These are phyloP conservation scores for Hawksworthiomyces lignivorus DNA, from an alignment of 2,329 filamentous ascomycete species.

Conservation along the genomic window DNA sequence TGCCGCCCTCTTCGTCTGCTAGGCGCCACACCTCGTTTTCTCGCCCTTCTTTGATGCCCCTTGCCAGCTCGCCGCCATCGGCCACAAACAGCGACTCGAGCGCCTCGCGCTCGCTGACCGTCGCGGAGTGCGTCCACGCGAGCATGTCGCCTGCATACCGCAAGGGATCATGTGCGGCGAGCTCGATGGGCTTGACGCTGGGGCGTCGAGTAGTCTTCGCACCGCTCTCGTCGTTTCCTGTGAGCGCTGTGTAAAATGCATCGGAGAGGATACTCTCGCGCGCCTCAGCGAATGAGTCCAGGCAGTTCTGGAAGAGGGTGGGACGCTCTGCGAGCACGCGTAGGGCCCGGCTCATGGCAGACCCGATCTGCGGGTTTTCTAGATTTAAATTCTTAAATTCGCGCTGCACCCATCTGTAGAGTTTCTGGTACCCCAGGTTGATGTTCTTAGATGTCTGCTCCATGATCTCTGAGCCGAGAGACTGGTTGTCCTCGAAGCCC, in stretches of 20 bases:
- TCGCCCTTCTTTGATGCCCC: constrained; percentile 69
- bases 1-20: constrained; percentile 48
- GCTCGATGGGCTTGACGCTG: constrained; percentile 80
- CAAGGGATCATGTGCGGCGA: constrained; percentile 83
- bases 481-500: constrained; percentile 86
- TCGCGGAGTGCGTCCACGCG: constrained; percentile 89
- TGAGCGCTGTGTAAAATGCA: constrained; percentile 80
- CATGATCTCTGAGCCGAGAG: constrained; percentile 81
- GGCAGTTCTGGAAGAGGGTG: constrained; percentile 82
- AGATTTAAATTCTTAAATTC: constrained; percentile 89
- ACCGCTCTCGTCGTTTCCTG: constrained; percentile 50
- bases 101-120: constrained; percentile 88
- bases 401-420: constrained; percentile 90
- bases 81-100: constrained; percentile 86
- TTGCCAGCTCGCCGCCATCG: constrained; percentile 81
- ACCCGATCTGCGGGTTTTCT: constrained; percentile 87
- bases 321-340: constrained; percentile 84
- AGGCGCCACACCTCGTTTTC: constrained; percentile 80
- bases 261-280: constrained; percentile 81
- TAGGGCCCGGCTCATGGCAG: constrained; percentile 73
- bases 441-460: constrained; percentile 82
- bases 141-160: constrained; percentile 96
- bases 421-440: constrained; percentile 86
- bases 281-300: constrained; percentile 88
- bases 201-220: constrained; percentile 37